phyloP scores from a whole-genome alignment of 768 basidiomycete genomes.

The Boletus huronensis region DNA sequence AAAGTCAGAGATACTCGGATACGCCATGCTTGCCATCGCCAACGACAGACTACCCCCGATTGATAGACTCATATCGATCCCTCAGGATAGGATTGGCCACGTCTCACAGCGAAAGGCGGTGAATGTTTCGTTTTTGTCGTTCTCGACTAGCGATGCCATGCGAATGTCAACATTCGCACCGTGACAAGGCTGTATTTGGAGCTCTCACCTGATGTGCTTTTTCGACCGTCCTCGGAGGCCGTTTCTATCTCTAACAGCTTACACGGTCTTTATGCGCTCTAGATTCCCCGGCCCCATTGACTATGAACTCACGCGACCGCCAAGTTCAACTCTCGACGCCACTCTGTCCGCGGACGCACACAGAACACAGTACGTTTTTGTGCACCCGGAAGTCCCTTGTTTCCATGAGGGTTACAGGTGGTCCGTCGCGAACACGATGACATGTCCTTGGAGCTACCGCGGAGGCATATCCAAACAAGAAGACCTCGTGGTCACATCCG shows the following conservation, averaged over 20 bases:
- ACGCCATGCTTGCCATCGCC: background rate
- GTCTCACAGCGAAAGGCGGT: background rate
- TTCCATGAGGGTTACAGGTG: background rate
- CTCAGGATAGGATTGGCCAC: background rate
- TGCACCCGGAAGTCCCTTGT: background rate
- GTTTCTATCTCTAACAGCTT: background rate
- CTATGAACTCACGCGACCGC: background rate
- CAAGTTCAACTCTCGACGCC: background rate
- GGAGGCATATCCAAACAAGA: background rate
- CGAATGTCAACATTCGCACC: background rate
- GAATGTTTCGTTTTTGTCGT: background rate
- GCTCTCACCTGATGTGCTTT: background rate
- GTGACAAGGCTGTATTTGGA: background rate
- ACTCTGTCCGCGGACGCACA: conserved; percentile 20
- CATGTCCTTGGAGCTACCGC: conserved; percentile 1
- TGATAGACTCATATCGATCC: background rate
- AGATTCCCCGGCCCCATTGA: background rate
- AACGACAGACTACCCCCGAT: background rate
- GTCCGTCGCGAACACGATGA: background rate
- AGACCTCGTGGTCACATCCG: conserved; percentile 1
- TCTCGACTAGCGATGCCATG: background rate
- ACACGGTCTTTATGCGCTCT: background rate
- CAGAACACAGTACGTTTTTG: background rate
- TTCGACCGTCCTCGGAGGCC: background rate
- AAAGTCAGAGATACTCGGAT: background rate